A percentile compares a stretch with the other conserved stretches of the same genome.
Conservation (phyloP, 23 red algal species). For the Chondrus crispus region DNA sequence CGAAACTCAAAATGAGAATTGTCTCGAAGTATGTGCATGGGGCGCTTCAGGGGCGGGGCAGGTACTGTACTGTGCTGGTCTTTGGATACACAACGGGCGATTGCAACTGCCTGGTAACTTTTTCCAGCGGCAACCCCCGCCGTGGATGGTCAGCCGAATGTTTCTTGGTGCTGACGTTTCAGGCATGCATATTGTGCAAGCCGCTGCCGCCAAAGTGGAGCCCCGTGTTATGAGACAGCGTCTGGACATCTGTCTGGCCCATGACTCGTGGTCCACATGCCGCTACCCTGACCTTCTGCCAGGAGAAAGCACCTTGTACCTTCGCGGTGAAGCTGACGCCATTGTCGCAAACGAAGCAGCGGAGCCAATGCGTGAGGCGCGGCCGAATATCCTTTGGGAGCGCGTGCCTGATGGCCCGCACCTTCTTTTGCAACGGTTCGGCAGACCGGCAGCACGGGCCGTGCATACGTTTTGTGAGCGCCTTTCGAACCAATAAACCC, state of each 20-base stretch:
- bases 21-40: no score
- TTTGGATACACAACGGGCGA: no score
- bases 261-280: constrained; percentile 21
- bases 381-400: constrained; percentile 19
- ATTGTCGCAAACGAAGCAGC: neutral
- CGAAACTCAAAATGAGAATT: no score
- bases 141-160: constrained; percentile 26
- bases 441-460: neutral
- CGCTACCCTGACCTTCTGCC: neutral
- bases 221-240: constrained; percentile 28
- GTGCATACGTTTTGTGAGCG: neutral
- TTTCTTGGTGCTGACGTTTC: constrained; percentile 13
- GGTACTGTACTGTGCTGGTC: no score
- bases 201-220: neutral
- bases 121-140: constrained; percentile 1
- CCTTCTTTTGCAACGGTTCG: constrained; percentile 14
- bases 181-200: constrained; percentile 12
- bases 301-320: neutral
- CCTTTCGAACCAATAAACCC: no score
- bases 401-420: constrained; percentile 16
- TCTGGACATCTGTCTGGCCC: neutral
- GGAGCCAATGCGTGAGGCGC: constrained; percentile 5
- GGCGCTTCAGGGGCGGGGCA: no score
- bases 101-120: no score
- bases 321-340: constrained; percentile 17